These are phyloP conservation scores for Medicago ruthenica DNA, from an alignment of 306 rosid species.

Conservation along the genomic window DNA sequence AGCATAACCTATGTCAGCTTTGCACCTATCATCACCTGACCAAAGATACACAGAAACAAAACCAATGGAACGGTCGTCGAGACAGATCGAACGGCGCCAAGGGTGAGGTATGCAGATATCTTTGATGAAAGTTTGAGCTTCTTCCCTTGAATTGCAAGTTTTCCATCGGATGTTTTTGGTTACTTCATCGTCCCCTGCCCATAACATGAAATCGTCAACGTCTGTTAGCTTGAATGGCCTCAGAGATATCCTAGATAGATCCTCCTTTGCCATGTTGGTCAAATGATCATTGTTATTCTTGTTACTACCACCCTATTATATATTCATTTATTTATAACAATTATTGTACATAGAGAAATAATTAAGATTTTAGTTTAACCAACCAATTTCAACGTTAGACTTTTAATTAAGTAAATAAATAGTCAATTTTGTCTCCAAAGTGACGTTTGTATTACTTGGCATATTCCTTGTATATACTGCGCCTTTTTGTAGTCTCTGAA, in stretches of 20 bases:
- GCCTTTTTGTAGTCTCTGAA: too few relatives aligned
- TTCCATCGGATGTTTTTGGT: conserved; percentile 43
- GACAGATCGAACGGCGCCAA: conserved; percentile 63
- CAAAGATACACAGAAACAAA: conserved; percentile 45
- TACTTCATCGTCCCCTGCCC: conserved; percentile 50
- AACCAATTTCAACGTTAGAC: neutral
- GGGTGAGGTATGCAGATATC: conserved; percentile 74
- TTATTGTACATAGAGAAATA: neutral
- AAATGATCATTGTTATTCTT: neutral
- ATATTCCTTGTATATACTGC: too few relatives aligned
- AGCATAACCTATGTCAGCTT: conserved; percentile 61
- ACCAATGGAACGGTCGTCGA: conserved; percentile 56
- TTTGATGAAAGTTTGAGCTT: conserved; percentile 57
- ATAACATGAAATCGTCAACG: conserved; percentile 59
- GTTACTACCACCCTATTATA: neutral
- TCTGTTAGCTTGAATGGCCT: conserved; percentile 61
- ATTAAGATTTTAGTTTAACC: neutral
- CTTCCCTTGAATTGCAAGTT: conserved; percentile 55
- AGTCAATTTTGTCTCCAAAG: too few relatives aligned
- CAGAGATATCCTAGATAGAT: conserved; percentile 45
- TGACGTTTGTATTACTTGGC: too few relatives aligned
- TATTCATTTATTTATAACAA: neutral
- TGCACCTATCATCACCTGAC: conserved; percentile 51
- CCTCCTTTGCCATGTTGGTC: conserved; percentile 37
- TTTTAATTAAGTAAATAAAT: too few relatives aligned